Evolutionary conservation across 2,329 filamentous ascomycete species (phyloP).

Genomic region (Cladorrhinum sp.): DNA sequence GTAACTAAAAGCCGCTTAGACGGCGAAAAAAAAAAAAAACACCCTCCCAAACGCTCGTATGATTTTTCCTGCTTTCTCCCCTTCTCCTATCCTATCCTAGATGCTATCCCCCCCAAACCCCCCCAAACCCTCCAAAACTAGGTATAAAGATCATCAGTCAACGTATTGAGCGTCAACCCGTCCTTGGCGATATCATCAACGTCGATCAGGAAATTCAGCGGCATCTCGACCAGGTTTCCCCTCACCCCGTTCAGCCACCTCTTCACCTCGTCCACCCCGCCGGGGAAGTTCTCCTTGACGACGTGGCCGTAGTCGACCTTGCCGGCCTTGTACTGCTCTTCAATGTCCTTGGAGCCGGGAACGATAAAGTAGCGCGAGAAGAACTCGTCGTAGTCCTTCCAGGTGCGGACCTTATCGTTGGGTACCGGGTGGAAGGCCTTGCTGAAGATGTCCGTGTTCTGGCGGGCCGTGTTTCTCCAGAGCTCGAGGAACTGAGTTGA

Average conservation of each 20-base stretch:
- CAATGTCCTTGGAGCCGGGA: constrained; percentile 43
- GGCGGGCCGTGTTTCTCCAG: constrained; percentile 70
- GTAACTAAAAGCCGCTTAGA: too few species aligned
- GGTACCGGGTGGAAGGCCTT: constrained; percentile 80
- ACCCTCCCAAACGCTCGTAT: too few species aligned
- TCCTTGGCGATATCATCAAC: constrained; percentile 81
- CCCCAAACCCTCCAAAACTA: too few species aligned
- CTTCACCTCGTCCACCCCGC: constrained; percentile 71
- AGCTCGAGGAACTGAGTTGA: constrained; percentile 63
- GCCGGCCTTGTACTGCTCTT: constrained; percentile 47
- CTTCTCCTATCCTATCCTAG: too few species aligned
- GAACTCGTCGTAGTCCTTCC: constrained; percentile 71
- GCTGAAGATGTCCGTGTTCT: constrained; percentile 77
- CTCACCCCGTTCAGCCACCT: constrained; percentile 63
- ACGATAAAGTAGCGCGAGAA: constrained; percentile 65
- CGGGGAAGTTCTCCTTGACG: constrained; percentile 72
- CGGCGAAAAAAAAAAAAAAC: too few species aligned
- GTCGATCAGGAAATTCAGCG: constrained; percentile 78
- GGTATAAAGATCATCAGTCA: constrained; percentile 73
- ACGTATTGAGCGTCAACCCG: constrained; percentile 66
- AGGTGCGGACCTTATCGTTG: constrained; percentile 63
- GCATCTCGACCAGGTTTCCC: constrained; percentile 84
- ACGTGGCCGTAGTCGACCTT: constrained; percentile 85
- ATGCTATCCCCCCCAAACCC: too few species aligned
- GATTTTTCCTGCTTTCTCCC: too few species aligned